Evolutionary conservation across 2,329 filamentous ascomycete species (phyloP), one percentile per base, ranked within the genome.

Genomic region (Ilyonectria destructans): DNA sequence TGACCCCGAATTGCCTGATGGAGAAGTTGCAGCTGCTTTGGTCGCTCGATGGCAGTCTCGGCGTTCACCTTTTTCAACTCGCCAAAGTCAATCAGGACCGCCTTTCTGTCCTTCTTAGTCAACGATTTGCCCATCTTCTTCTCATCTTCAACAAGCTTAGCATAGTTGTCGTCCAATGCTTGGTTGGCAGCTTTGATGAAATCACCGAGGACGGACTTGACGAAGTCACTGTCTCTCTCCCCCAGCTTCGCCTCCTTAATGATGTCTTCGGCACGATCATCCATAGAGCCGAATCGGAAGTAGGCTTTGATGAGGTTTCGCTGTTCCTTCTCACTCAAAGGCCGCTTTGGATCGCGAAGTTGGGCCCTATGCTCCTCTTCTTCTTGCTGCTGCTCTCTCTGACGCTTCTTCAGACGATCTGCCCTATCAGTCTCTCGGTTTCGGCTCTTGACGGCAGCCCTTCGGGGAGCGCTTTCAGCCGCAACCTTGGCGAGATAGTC

Each of bases 101-200:
- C 96, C 82, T 99, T 99, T 81, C 94, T 94, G 79, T 99, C 96
- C 81, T 99, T 99, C 85, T 98, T 98, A 0, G 96, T 97, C 62
- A 97, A 83, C 2, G 91, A 88, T 79, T 96, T 97, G 77, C 94
- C 94, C 0, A 89, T 87, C 70, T 92, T 90, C 80, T 96, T 93
- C 74, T 97, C 94, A 77, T 95, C 94, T 69, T 92, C 91, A 37
- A 95, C 89, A 19, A 97, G 87, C 67, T 90, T 90, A 23, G 91
- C 91, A 69, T 89, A 92, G 74, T 94, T 92, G 37, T 86, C 86
- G 8, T 91, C 89, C 57, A 92, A 86, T 9, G 90, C 89, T 62
- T 88, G 83, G 49, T 86, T 84, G 54, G 88, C 88, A 26, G 86
- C 79, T 49, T 81, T 81, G 66, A 93, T 88, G 52, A 98, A 91